These are phyloP conservation scores for Epichloe sibirici DNA, from an alignment of 2,329 filamentous ascomycete species.

Conservation along the genomic window DNA sequence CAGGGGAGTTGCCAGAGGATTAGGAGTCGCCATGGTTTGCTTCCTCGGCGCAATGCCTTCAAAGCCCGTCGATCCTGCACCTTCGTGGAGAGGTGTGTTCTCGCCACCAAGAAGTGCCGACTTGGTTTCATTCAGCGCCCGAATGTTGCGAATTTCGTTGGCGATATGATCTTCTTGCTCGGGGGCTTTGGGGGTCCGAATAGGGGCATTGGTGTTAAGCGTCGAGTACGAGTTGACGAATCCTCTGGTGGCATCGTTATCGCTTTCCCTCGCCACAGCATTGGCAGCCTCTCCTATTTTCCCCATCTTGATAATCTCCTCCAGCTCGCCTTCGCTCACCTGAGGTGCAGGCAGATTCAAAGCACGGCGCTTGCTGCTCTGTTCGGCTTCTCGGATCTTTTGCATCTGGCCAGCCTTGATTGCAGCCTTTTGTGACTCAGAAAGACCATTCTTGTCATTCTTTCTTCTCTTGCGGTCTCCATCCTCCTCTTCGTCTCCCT, in stretches of 20 bases:
- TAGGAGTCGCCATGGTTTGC: conserved; percentile 79
- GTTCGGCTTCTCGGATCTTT: conserved; percentile 88
- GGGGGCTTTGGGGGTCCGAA: conserved; percentile 81
- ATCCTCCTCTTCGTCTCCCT: conserved; percentile 79
- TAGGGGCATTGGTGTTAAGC: conserved; percentile 71
- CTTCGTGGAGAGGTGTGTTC: conserved; percentile 79
- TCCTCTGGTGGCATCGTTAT: conserved; percentile 75
- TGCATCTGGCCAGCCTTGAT: conserved; percentile 90
- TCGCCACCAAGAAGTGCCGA: conserved; percentile 89
- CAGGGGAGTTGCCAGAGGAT: conserved; percentile 86
- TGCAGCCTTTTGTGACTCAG: conserved; percentile 71
- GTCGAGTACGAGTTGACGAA: conserved; percentile 78
- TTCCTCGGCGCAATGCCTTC: conserved; percentile 71
- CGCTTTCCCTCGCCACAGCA: conserved; percentile 59
- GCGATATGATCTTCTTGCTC: conserved; percentile 91
- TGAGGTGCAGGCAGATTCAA: conserved; percentile 82
- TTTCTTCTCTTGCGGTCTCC: conserved; percentile 78
- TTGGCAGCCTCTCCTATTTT: conserved; percentile 83
- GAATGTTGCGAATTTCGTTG: conserved; percentile 91
- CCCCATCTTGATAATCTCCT: conserved; percentile 98
- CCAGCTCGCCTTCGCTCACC: conserved; percentile 82
- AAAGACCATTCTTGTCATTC: conserved; percentile 71
- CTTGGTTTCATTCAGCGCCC: conserved; percentile 82
- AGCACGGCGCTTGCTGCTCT: conserved; percentile 80
- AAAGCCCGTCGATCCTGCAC: conserved; percentile 72